Evolutionary conservation across 495 filamentous ascomycete species (phyloP), one percentile per base, ranked within the genome.

Genomic region (Echria macrotheca): DNA sequence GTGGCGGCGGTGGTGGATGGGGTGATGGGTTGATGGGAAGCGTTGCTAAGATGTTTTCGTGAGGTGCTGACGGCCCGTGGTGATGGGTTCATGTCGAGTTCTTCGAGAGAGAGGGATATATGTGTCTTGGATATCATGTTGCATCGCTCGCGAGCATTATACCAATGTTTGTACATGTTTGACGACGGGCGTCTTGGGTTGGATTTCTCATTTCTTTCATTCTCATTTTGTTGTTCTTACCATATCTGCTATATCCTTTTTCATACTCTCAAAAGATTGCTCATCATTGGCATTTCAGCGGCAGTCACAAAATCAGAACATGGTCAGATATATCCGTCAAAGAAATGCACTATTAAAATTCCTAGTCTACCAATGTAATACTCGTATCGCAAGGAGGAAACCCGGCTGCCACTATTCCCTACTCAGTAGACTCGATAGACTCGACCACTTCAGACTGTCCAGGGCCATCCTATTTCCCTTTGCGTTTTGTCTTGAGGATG

Each of bases 21-120:
- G 54, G 78, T 19, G 72, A 70, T 14, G 71, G 73, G 15, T 52
- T 83, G 29, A 72, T 80, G 64, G 78, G 67, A n/a, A n/a, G n/a
- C 45, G 58, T 85, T 44, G 77, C 77, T 2, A 84, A 87, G 68
- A 80, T 85, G 75, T 79, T 86, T 56, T 70, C 79, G 42, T 84
- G n/a, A 46, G 15, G 14, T 3, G 23, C 17, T 44, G 23, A 26
- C 18, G 19, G 25, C 21, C 4, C 19, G 14, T 48, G n/a, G 25
- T 12, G n/a, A 19, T n/a, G 42, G 14, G 14, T 44, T 31, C 23
- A 17, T 26, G n/a, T n/a, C n/a, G n/a, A n/a, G n/a, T n/a, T n/a
- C n/a, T n/a, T n/a, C n/a, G n/a, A n/a, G n/a, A n/a, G n/a, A n/a
- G n/a, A n/a, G n/a, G n/a, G n/a, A n/a, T n/a, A n/a, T n/a, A n/a